These are phyloP conservation scores for Rosellinia necatrix DNA, from an alignment of 2,329 filamentous ascomycete species.

Conservation along the genomic window DNA sequence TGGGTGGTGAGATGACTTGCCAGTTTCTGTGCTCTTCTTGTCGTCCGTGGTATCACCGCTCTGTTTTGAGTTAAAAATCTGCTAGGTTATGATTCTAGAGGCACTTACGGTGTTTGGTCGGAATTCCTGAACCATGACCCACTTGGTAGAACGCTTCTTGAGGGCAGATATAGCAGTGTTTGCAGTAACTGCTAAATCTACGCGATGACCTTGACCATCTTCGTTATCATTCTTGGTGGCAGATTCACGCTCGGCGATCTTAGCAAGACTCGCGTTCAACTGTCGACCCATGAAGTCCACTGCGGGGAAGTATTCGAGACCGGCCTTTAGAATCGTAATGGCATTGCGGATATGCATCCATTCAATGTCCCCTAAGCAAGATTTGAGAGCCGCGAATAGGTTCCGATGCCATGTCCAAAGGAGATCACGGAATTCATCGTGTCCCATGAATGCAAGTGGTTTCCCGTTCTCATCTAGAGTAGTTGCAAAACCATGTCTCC, in stretches of 20 bases:
- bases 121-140: conserved; percentile 78
- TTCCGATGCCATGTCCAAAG: conserved; percentile 91
- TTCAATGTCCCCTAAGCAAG: conserved; percentile 79
- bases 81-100: background rate
- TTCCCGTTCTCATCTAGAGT: conserved; percentile 72
- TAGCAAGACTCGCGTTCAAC: conserved; percentile 66
- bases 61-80: conserved; percentile 46
- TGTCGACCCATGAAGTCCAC: conserved; percentile 84
- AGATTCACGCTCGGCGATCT: conserved; percentile 66
- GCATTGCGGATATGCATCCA: conserved; percentile 99
- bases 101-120: conserved; percentile 63
- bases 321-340: conserved; percentile 82
- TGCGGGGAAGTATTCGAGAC: conserved; percentile 82
- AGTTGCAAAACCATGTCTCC: conserved; percentile 75
- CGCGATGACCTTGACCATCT: conserved; percentile 62
- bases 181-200: conserved; percentile 76
- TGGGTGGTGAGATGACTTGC: conserved; percentile 45
- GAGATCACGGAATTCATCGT: conserved; percentile 82
- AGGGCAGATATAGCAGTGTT: conserved; percentile 73
- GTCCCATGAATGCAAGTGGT: conserved; percentile 74
- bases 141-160: conserved; percentile 67
- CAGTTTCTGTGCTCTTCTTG: conserved; percentile 44
- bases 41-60: conserved; percentile 47
- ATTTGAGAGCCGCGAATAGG: conserved; percentile 77
- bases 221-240: conserved; percentile 52